These are phyloP conservation scores for Coemansia sp. DNA, from an alignment of 192 early-diverging fungal species.

Conservation along the genomic window DNA sequence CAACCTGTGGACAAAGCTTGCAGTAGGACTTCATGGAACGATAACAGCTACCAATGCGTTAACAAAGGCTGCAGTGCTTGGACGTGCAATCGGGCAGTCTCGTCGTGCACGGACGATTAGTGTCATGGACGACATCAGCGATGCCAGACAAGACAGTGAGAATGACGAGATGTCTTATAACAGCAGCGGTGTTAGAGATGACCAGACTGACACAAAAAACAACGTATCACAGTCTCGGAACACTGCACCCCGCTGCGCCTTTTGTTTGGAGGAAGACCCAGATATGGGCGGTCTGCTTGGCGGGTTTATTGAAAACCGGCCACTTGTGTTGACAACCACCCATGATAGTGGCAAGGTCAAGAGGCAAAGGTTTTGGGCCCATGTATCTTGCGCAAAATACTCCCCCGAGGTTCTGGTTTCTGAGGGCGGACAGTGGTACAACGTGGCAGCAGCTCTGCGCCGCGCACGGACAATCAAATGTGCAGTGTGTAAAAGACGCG, in stretches of 20 bases:
- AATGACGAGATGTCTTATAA: background rate
- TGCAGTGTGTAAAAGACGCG: slow-evolving; percentile 70
- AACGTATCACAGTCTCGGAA: background rate
- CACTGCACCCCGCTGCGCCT: slow-evolving; percentile 33
- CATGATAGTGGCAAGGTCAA: slow-evolving; percentile 57
- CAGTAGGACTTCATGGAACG: slow-evolving; percentile 49
- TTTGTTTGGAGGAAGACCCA: slow-evolving; percentile 62
- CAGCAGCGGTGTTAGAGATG: background rate
- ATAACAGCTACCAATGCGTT: slow-evolving; percentile 19
- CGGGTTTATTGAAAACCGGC: slow-evolving; percentile 36
- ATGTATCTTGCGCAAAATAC: slow-evolving; percentile 78
- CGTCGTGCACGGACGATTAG: slow-evolving; percentile 17
- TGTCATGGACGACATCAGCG: slow-evolving; percentile 1
- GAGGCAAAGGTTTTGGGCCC: slow-evolving; percentile 75
- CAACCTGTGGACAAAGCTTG: slow-evolving; percentile 36
- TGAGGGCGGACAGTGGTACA: slow-evolving; percentile 75
- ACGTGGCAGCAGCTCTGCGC: slow-evolving; percentile 74
- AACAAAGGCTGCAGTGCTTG: slow-evolving; percentile 19
- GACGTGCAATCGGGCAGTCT: slow-evolving; percentile 12
- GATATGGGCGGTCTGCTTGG: slow-evolving; percentile 6
- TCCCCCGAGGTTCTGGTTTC: slow-evolving; percentile 82
- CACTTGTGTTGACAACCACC: slow-evolving; percentile 60
- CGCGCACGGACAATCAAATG: slow-evolving; percentile 78
- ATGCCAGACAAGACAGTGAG: background rate
- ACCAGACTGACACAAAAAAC: background rate